Evolutionary conservation across 805 yeast genomes (phyloP).

Genomic region (Candida railenensis): DNA sequence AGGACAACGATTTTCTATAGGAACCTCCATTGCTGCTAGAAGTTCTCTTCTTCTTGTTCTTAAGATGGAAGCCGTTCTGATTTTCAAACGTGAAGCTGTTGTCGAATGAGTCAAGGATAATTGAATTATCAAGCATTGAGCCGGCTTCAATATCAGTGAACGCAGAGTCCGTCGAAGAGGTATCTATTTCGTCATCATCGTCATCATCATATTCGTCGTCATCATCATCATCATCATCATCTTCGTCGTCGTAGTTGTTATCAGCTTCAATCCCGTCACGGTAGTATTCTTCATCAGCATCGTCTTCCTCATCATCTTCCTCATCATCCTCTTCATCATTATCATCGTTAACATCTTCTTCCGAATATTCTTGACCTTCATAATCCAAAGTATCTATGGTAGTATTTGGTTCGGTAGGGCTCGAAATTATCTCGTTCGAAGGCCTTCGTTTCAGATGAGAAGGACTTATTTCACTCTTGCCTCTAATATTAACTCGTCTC

Average conservation of each 20-base stretch:
- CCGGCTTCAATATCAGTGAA: constrained; percentile 44
- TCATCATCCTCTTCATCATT: constrained; percentile 10
- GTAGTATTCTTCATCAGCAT: constrained; percentile 14
- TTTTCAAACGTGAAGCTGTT: constrained; percentile 16
- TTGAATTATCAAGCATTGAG: constrained; percentile 29
- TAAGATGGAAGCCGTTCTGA: constrained; percentile 10
- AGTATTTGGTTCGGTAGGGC: neutral
- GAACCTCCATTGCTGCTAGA: constrained; percentile 11
- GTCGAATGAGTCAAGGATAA: constrained; percentile 23
- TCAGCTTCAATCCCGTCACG: constrained; percentile 8
- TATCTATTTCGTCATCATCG: constrained; percentile 26
- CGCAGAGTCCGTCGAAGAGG: constrained; percentile 38
- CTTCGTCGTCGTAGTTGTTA: constrained; percentile 18
- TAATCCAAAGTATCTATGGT: constrained; percentile 1
- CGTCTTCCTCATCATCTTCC: constrained; percentile 20
- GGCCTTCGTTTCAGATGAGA: constrained; percentile 9
- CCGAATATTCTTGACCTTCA: constrained; percentile 1
- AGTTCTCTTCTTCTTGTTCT: constrained; percentile 17
- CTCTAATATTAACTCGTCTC: constrained; percentile 23
- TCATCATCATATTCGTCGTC: constrained; percentile 27
- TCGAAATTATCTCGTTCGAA: neutral
- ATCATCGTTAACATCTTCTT: constrained; percentile 3
- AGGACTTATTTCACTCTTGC: constrained; percentile 18
- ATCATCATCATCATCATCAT: constrained; percentile 20
- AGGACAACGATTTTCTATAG: constrained; percentile 2